Conservation (phyloP, 2,329 filamentous ascomycete species). For the Macrophomina phaseolina region DNA sequence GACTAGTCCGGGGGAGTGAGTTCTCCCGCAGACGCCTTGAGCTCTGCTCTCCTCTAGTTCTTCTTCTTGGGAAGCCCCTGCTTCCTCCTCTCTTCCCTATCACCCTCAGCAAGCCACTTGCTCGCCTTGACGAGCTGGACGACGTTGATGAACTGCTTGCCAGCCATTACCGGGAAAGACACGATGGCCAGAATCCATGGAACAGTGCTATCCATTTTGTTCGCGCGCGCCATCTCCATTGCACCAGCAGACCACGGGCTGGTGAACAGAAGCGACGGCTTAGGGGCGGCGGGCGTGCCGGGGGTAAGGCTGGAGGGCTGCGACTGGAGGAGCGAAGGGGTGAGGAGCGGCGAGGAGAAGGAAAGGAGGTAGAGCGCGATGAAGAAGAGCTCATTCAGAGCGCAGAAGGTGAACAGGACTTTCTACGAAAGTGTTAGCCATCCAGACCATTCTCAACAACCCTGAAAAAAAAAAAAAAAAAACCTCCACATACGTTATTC, state of each 20-base stretch:
- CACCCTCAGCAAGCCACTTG: constrained; percentile 91
- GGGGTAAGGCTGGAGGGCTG: constrained; percentile 60
- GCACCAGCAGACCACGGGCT: constrained; percentile 92
- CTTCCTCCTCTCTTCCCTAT: constrained; percentile 67
- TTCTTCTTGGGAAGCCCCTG: constrained; percentile 47
- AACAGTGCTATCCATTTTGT: constrained; percentile 70
- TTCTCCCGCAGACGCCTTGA: not conserved
- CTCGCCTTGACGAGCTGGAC: constrained; percentile 94
- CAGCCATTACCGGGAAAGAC: constrained; percentile 84
- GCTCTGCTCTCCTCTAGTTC: constrained; percentile 27
- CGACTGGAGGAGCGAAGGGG: constrained; percentile 76
- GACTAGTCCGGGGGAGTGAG: not conserved
- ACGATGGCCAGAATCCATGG: constrained; percentile 82
- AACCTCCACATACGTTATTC: constrained; percentile 75
- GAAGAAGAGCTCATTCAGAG: constrained; percentile 95
- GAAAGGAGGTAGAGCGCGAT: constrained; percentile 97
- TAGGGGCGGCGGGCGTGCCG: constrained; percentile 71
- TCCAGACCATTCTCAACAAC: not conserved
- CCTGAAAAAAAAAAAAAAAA: not conserved
- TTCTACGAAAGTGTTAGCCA: constrained; percentile 58
- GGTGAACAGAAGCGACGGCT: constrained; percentile 76
- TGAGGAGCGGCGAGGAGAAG: constrained; percentile 89
- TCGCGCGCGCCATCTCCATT: constrained; percentile 86
- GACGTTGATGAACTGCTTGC: constrained; percentile 93
- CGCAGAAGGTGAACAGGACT: constrained; percentile 89